Conservation (phyloP, 176 grass and related monocot genomes). For the Cocos nucifera region DNA sequence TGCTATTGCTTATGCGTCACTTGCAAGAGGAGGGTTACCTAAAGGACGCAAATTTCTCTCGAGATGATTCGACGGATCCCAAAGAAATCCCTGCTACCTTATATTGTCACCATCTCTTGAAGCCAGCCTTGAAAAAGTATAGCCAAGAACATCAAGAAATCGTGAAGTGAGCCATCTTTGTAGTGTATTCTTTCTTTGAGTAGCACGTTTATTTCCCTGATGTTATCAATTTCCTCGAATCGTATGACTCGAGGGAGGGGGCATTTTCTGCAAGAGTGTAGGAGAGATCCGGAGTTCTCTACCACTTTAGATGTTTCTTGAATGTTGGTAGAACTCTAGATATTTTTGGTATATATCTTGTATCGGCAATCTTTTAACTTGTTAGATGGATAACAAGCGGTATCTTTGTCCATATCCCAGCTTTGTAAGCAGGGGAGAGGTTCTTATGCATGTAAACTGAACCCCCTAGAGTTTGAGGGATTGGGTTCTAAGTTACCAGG, state of each 20-base stretch:
- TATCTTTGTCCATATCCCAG: no score
- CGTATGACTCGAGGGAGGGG: neutral
- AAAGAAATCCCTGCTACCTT: neutral
- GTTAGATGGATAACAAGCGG: no score
- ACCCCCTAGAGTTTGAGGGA: no score
- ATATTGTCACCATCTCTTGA: slow-evolving; percentile 29
- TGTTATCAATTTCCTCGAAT: neutral
- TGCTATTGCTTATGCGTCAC: slow-evolving; percentile 26
- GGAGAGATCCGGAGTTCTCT: no score
- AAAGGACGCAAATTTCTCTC: slow-evolving; percentile 19
- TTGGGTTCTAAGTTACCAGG: no score
- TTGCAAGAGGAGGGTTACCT: slow-evolving; percentile 13
- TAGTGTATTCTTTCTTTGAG: neutral
- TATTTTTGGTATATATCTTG: no score
- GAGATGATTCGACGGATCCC: neutral
- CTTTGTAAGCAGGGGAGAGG: no score
- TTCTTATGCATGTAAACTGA: no score
- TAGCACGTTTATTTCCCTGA: neutral
- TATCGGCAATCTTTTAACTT: no score
- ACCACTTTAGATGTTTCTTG: no score
- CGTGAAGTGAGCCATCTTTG: slow-evolving; percentile 57
- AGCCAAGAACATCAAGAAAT: slow-evolving; percentile 42
- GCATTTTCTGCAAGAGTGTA: no score
- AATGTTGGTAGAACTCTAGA: no score
- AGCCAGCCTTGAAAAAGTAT: slow-evolving; percentile 45